phyloP scores from a whole-genome alignment of 1,139 yeast genomes.

The Suhomyces panamericanus region DNA sequence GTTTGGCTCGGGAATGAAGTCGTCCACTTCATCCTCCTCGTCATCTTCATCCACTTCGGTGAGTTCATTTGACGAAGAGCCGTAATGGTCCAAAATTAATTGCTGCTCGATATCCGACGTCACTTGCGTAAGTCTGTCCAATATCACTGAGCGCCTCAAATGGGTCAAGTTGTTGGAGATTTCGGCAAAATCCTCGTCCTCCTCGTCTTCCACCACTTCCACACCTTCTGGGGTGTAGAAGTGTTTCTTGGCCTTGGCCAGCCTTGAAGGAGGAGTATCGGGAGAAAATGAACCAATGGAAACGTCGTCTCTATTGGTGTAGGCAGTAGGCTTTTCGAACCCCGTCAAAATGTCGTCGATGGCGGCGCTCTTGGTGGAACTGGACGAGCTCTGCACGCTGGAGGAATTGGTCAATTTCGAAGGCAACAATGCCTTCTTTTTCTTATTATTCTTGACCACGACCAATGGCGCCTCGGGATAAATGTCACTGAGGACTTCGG shows the following conservation, averaged over 20 bases:
- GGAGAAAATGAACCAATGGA: constrained; percentile 42
- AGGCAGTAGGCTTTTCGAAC: constrained; percentile 9
- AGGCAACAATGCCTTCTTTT: constrained; percentile 19
- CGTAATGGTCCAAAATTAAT: constrained; percentile 24
- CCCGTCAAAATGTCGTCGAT: constrained; percentile 1
- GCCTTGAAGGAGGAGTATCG: constrained; percentile 32
- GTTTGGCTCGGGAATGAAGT: neutral
- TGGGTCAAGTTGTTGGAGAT: constrained; percentile 12
- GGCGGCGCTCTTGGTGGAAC: neutral
- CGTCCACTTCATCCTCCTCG: constrained; percentile 6
- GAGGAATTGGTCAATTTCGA: constrained; percentile 13
- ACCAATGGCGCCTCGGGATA: constrained; percentile 43
- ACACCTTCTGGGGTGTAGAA: constrained; percentile 10
- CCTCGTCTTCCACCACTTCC: constrained; percentile 13
- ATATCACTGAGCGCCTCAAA: constrained; percentile 39
- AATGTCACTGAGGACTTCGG: constrained; percentile 48
- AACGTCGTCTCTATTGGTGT: constrained; percentile 16
- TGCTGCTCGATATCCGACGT: constrained; percentile 44
- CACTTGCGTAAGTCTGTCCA: constrained; percentile 42
- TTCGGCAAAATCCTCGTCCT: constrained; percentile 14
- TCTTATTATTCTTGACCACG: constrained; percentile 31
- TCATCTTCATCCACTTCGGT: constrained; percentile 10
- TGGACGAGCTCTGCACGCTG: neutral
- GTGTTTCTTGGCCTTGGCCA: constrained; percentile 4
- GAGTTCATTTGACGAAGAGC: constrained; percentile 12